Conservation (phyloP, 73 alveolate genomes). For the Effrenium voratum region DNA sequence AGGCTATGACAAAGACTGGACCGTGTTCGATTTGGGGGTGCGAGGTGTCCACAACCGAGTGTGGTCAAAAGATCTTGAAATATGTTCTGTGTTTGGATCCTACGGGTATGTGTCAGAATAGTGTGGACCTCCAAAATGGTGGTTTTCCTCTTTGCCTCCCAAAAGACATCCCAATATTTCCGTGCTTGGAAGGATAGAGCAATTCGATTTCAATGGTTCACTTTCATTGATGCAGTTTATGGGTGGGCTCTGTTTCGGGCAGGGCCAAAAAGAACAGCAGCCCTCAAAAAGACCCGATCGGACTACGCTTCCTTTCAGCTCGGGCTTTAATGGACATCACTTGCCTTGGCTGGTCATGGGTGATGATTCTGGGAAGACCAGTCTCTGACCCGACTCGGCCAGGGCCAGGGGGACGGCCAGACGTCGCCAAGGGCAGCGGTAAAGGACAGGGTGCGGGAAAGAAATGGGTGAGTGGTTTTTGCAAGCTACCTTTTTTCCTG, state of each 20-base stretch:
- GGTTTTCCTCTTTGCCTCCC: too few relatives aligned
- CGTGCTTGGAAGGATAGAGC: too few relatives aligned
- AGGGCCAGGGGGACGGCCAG: slow-evolving; percentile 5
- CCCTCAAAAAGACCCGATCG: not conserved
- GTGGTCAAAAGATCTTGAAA: too few relatives aligned
- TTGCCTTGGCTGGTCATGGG: not conserved
- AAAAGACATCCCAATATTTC: too few relatives aligned
- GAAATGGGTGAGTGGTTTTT: not conserved
- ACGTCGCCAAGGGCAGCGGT: not conserved
- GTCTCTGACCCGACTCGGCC: not conserved
- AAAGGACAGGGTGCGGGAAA: not conserved
- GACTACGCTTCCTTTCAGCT: not conserved
- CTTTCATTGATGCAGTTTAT: not conserved
- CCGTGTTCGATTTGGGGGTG: too few relatives aligned
- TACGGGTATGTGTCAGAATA: too few relatives aligned
- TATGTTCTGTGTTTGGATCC: too few relatives aligned
- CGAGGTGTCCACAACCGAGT: too few relatives aligned
- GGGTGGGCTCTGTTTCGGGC: not conserved
- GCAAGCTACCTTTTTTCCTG: too few relatives aligned
- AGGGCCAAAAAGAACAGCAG: not conserved
- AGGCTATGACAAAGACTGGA: too few relatives aligned
- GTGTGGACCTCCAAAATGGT: too few relatives aligned
- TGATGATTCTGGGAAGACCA: too few relatives aligned
- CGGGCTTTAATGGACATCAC: not conserved
- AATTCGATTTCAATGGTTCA: not conserved